phyloP scores from a whole-genome alignment of 306 rosid genomes.

The Lablab purpureus region DNA sequence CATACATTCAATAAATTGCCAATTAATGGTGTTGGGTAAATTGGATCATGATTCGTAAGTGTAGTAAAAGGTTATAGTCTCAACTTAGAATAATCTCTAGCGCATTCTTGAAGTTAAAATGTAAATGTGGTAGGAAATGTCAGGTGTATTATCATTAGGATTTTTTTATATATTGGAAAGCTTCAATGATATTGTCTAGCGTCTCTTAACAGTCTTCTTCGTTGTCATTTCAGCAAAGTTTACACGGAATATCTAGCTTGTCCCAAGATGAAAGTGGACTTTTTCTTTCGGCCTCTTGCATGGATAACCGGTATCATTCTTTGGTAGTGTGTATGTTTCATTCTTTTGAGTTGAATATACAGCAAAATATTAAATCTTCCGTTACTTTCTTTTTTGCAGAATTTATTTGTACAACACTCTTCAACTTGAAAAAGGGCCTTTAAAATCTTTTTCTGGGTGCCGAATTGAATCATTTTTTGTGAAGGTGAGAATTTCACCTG shows the following conservation, averaged over 20 bases:
- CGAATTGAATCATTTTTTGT: slow-evolving; percentile 86
- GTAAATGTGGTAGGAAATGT: slow-evolving; percentile 15
- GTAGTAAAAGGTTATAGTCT: slow-evolving; percentile 11
- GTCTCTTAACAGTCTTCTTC: slow-evolving; percentile 33
- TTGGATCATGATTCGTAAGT: slow-evolving; percentile 10
- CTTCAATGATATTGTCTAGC: not conserved
- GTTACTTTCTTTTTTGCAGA: slow-evolving; percentile 53
- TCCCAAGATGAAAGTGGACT: slow-evolving; percentile 92
- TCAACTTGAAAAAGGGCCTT: slow-evolving; percentile 91
- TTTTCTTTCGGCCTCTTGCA: slow-evolving; percentile 88
- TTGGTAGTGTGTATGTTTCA: not conserved
- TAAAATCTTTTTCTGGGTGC: slow-evolving; percentile 76
- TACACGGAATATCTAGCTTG: slow-evolving; percentile 93
- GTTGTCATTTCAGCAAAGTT: slow-evolving; percentile 67
- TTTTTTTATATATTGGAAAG: slow-evolving; percentile 24
- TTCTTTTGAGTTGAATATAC: slow-evolving; percentile 13
- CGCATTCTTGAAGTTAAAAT: not conserved
- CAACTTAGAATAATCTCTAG: slow-evolving; percentile 1
- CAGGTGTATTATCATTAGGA: not conserved
- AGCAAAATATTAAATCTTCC: not conserved
- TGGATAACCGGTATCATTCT: slow-evolving; percentile 79
- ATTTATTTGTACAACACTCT: slow-evolving; percentile 76
- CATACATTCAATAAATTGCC: slow-evolving; percentile 26
- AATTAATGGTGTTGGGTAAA: slow-evolving; percentile 6
- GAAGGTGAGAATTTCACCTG: slow-evolving; percentile 61